A percentile compares a stretch with the other conserved stretches of the same genome.
These are phyloP conservation scores for Endocarpon pusillum DNA, from an alignment of 495 filamentous ascomycete genomes.

Conservation along the genomic window DNA sequence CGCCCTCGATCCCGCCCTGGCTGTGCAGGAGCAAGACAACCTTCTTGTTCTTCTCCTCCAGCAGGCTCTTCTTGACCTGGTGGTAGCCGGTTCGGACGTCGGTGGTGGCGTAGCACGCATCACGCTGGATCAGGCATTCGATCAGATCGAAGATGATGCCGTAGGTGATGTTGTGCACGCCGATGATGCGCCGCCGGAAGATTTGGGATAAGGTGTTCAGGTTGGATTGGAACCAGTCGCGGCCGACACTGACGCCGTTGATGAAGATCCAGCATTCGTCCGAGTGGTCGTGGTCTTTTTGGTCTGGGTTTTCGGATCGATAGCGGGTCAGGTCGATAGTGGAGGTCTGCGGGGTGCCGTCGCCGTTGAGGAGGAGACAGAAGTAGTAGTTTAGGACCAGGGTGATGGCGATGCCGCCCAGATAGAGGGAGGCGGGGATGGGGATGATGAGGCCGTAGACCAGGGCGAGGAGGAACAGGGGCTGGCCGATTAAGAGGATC, in stretches of 20 bases:
- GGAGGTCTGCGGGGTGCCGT: too few species aligned
- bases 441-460: too few species aligned
- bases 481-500: too few species aligned
- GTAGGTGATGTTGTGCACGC: slow-evolving; percentile 70
- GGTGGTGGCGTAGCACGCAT: slow-evolving; percentile 52
- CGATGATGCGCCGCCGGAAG: slow-evolving; percentile 56
- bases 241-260: slow-evolving; percentile 51
- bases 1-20: slow-evolving; percentile 65
- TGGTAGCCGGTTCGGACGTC: slow-evolving; percentile 40
- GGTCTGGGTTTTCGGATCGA: background rate
- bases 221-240: slow-evolving; percentile 42
- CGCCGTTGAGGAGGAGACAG: too few species aligned
- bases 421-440: too few species aligned
- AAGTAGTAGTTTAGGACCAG: too few species aligned
- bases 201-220: slow-evolving; percentile 54
- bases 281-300: background rate
- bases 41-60: slow-evolving; percentile 42
- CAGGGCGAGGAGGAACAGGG: too few species aligned
- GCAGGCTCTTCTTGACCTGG: slow-evolving; percentile 39
- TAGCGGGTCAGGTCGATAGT: too few species aligned
- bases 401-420: too few species aligned
- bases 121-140: slow-evolving; percentile 61
- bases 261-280: slow-evolving; percentile 61
- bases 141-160: slow-evolving; percentile 61
- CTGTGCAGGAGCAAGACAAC: slow-evolving; percentile 66